Evolutionary conservation across 2,329 filamentous ascomycete species (phyloP).

Genomic region (Sporothrix schenckii): DNA sequence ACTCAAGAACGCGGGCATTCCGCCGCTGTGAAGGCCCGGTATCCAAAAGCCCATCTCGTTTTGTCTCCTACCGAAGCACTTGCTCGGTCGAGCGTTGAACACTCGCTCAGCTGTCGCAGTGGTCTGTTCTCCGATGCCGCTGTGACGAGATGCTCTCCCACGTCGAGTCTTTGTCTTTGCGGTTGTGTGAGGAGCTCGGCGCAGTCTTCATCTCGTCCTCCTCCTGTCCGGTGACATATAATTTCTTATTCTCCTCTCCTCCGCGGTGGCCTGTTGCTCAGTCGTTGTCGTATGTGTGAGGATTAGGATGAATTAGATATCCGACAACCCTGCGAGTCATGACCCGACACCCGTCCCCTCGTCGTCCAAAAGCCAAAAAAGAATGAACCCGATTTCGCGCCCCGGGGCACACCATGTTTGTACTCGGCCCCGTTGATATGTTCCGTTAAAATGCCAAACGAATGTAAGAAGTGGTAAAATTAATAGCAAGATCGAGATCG

Average conservation of each 20-base stretch:
- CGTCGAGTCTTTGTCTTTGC: background rate
- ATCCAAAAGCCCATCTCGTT: background rate
- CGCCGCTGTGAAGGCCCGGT: background rate
- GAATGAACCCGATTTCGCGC: slow-evolving; percentile 17
- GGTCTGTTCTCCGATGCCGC: background rate
- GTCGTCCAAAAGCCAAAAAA: background rate
- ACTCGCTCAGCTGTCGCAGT: background rate
- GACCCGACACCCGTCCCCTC: background rate
- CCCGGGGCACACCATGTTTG: slow-evolving; percentile 20
- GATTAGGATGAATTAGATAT: slow-evolving; percentile 19
- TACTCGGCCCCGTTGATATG: slow-evolving; percentile 24
- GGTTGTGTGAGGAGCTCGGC: slow-evolving; percentile 8
- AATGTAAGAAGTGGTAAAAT: slow-evolving; percentile 26
- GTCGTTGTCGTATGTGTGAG: background rate
- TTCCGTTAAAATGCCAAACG: slow-evolving; percentile 30
- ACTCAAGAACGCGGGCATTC: background rate
- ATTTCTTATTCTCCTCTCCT: background rate
- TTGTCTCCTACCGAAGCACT: background rate
- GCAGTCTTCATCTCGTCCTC: background rate
- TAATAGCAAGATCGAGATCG: background rate
- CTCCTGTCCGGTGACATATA: no score
- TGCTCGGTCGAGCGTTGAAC: background rate
- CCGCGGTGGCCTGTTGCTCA: background rate
- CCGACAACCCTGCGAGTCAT: background rate
- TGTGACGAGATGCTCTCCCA: background rate